Conservation (phyloP, 108 stramenopile genomes). For the Nitzschia sp. region DNA sequence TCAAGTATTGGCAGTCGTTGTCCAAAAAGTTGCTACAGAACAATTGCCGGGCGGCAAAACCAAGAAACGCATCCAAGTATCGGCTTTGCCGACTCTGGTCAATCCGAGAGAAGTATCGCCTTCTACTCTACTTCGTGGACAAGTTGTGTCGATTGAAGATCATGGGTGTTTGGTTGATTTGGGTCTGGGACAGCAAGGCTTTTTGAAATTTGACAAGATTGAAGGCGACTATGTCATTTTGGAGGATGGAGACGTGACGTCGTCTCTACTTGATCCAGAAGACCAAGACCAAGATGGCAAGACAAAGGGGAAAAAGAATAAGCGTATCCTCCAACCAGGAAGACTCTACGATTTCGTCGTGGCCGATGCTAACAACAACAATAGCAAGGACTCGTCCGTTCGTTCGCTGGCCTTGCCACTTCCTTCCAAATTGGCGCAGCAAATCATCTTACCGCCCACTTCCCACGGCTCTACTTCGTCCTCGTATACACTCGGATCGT, state of each 20-base stretch:
- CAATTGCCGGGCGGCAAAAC: slow-evolving; percentile 34
- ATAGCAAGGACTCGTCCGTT: slow-evolving; percentile 8
- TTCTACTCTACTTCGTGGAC: slow-evolving; percentile 47
- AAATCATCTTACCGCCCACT: slow-evolving; percentile 22
- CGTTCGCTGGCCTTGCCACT: slow-evolving; percentile 38
- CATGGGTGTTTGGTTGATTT: slow-evolving; percentile 85
- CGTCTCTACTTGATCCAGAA: slow-evolving; percentile 25
- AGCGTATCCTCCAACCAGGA: slow-evolving; percentile 40
- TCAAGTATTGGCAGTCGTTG: slow-evolving; percentile 63
- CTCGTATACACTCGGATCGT: slow-evolving; percentile 41
- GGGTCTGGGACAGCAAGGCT: slow-evolving; percentile 51
- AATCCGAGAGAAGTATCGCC: slow-evolving; percentile 37
- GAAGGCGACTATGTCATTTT: slow-evolving; percentile 48
- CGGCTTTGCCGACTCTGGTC: slow-evolving; percentile 53
- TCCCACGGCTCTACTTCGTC: slow-evolving; percentile 8
- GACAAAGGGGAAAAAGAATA: slow-evolving; percentile 26
- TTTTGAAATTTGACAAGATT: slow-evolving; percentile 70
- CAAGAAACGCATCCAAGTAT: slow-evolving; percentile 77
- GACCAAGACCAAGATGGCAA: slow-evolving; percentile 32
- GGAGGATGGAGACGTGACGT: slow-evolving; percentile 16
- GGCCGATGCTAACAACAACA: not conserved
- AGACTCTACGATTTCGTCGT: slow-evolving; percentile 56
- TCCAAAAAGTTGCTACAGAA: slow-evolving; percentile 62
- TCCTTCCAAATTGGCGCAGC: slow-evolving; percentile 20
- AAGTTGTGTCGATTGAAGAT: slow-evolving; percentile 70